Evolutionary conservation across 805 yeast genomes (phyloP), one percentile per base, ranked within the genome.

Genomic region (Kodamaea nitidulidarum): DNA sequence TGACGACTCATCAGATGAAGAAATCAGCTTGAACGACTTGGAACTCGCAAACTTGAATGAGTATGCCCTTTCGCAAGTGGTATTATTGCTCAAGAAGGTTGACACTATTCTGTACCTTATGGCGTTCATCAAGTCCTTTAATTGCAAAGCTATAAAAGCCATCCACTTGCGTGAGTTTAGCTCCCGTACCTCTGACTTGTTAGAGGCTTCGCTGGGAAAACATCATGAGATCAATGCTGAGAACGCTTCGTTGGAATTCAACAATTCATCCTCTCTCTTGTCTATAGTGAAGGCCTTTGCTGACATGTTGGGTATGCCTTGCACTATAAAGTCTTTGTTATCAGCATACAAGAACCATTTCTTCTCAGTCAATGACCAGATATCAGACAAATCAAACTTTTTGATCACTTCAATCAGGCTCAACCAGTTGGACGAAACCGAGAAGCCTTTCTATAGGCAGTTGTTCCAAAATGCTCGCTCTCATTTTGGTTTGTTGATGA

Each of bases 161-260:
- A 56, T 79, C 4, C 80, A 80, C 49, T 57, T 81, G 41, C 69
- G 81, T 42, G 75, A 76, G 29, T 63, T 82, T 35, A 75, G 84
- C 1, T 81, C 83, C 40, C 66, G 90, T 55, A 80, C 87, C 0
- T 78, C 86, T 0, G 85, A 82, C 55, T 60, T 82, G 37, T 67
- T 82, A 38, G 85, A 79, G 50, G 86, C 85, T 1, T 80, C 88
- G 1, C 45, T 52, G 10, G 62, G 71, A 9, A 48, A 49, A 4
- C 58, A 52, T 16, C 29, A 42, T 9, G 52, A 47, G 16, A 38
- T 42, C 7, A 35, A 39, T 6, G 46, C 41, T 10, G 45, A 52
- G 2, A 38, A 40, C 14, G 49, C 48, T 32, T 59, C 58, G 26
- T 45, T 40, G 14, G 68, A 63, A 27, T 48, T 45, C 30, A 51